phyloP scores from a whole-genome alignment of 371 early-diverging fungal species.

The Mortierella sp. region DNA sequence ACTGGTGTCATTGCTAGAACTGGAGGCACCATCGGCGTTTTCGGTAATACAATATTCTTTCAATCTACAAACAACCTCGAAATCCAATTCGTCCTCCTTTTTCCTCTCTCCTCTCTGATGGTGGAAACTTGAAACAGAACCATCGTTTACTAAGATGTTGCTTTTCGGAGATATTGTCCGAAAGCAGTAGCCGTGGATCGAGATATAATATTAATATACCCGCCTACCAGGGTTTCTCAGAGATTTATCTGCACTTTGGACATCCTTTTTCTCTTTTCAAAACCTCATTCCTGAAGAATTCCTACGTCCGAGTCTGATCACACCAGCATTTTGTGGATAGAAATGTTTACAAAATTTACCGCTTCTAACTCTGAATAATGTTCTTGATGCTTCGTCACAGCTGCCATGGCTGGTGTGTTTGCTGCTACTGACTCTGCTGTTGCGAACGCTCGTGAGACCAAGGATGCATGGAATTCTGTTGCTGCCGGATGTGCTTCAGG shows the following conservation, averaged over 20 bases:
- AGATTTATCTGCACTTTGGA: neutral
- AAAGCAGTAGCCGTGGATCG: neutral
- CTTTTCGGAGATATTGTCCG: constrained; percentile 13
- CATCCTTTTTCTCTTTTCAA: neutral
- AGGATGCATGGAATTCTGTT: constrained; percentile 78
- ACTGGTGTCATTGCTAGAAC: constrained; percentile 75
- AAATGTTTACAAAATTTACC: too few species aligned
- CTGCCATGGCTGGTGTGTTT: constrained; percentile 86
- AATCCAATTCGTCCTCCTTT: neutral
- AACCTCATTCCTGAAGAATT: too few species aligned
- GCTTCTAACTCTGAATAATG: constrained; percentile 1
- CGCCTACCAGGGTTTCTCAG: neutral
- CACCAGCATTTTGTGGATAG: too few species aligned
- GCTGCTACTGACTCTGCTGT: constrained; percentile 74
- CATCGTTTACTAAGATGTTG: neutral
- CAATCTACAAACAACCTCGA: neutral
- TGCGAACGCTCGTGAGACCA: constrained; percentile 71
- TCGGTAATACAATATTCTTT: constrained; percentile 66
- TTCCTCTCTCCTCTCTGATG: neutral
- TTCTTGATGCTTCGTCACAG: constrained; percentile 51
- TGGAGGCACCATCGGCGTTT: constrained; percentile 77
- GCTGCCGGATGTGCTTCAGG: constrained; percentile 85
- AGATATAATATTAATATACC: neutral
- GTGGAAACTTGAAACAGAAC: too few species aligned
- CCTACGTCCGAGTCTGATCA: neutral